These are phyloP conservation scores for Corrigiola litoralis DNA, from an alignment of 179 eudicot genomes.

Conservation along the genomic window DNA sequence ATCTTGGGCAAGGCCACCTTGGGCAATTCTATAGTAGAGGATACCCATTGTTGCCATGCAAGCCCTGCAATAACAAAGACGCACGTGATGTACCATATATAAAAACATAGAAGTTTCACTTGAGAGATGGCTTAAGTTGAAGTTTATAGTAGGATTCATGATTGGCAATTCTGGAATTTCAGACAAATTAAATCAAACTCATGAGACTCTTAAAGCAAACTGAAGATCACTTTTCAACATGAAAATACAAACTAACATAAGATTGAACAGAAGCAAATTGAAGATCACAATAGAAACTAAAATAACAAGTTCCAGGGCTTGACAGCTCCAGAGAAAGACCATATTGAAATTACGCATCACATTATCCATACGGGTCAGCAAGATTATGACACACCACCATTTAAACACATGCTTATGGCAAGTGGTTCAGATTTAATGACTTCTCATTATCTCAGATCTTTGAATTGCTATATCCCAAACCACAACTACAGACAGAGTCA, in stretches of 20 bases:
- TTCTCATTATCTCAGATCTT: neutral
- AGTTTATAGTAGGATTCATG: neutral
- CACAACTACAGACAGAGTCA: neutral
- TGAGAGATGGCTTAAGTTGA: neutral
- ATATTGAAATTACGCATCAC: neutral
- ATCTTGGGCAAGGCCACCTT: slow-evolving; percentile 62
- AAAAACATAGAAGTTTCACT: neutral
- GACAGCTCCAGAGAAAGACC: neutral
- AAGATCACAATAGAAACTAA: neutral
- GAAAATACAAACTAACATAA: too few relatives aligned
- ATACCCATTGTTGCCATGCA: slow-evolving; percentile 98
- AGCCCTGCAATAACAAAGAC: slow-evolving; percentile 53
- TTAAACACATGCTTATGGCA: neutral
- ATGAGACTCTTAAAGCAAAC: too few relatives aligned
- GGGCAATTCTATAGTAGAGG: slow-evolving; percentile 88
- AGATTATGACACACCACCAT: too few relatives aligned
- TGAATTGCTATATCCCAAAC: too few relatives aligned
- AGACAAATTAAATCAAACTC: neutral
- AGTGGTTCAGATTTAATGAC: too few relatives aligned
- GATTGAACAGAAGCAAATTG: neutral
- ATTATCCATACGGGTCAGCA: too few relatives aligned
- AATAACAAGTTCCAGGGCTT: too few relatives aligned
- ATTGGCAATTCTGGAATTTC: neutral
- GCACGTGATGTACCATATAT: neutral
- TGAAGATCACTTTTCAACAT: neutral